Evolutionary conservation across 768 basidiomycete species (phyloP), one percentile per base, ranked within the genome.

Genomic region (Astraeus odoratus): DNA sequence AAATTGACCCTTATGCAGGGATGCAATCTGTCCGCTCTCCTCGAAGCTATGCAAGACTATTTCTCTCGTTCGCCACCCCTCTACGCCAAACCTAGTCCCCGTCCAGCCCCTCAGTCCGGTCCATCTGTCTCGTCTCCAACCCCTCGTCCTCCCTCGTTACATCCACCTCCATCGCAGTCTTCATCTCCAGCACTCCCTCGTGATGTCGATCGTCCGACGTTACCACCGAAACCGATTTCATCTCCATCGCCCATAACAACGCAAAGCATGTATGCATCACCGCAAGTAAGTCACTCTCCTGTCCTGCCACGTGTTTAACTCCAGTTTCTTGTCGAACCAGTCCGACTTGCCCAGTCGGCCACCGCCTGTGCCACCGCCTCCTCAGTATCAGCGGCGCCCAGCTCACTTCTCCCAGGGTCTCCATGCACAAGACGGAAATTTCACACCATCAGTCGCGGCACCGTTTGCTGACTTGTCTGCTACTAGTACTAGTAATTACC

Each of bases 41-140:
- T 94, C 35, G 78, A 86, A 51, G 80, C 81, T 16, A 76, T 97
- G 70, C 83, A 86, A 53, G 74, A 79, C 31, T 74, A 83, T 44
- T 98, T 98, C 67, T 94, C 90, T 18, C 72, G 72, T 24, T 76
- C 81, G 37, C 94, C 95, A 34, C 94, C 94, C 6, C 80, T 98
- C 13, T 96, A 93, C 60, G 81, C 94, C 25, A 91, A 85, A 64
- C 83, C 89, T 27, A 54, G 50, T 42, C 49, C 57, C 20, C 49
- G 51, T 25, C 56, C 51, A 52, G 49, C 52, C 53, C 46, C 57
- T 29, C 52, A 53, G 25, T 40, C 56, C 29, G 46, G 54, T 46
- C 52, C 58, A 29, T 34, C 53, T 33, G 26, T 50, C 22, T 31
- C 55, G 5, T 41, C 63, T 16, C 56, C 50, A 5, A 52, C 55